Evolutionary conservation across 768 basidiomycete genomes (phyloP).

Genomic region (Hypsizygus marmoreus): DNA sequence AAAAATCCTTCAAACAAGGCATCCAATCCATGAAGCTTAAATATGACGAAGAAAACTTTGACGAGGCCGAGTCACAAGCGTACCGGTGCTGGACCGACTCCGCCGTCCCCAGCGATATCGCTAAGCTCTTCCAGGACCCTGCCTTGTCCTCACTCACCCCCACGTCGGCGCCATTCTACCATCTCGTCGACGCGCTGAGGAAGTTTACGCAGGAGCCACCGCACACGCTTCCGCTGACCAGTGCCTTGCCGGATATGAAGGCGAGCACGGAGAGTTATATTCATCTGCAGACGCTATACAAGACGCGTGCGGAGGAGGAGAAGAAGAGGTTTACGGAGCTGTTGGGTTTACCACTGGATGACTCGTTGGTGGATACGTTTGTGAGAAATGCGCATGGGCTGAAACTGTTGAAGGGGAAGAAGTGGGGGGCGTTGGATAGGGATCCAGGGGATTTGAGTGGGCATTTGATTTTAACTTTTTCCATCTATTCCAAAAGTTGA

Average conservation of each 20-base stretch:
- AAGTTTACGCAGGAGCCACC: slow-evolving; percentile 59
- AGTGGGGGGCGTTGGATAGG: slow-evolving; percentile 58
- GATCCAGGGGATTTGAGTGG: slow-evolving; percentile 53
- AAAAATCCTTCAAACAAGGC: slow-evolving; percentile 72
- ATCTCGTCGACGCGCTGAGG: slow-evolving; percentile 72
- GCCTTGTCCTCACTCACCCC: slow-evolving; percentile 43
- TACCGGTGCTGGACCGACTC: slow-evolving; percentile 74
- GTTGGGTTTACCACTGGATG: slow-evolving; percentile 46
- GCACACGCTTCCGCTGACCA: slow-evolving; percentile 77
- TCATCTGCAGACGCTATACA: slow-evolving; percentile 84
- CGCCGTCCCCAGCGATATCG: slow-evolving; percentile 66
- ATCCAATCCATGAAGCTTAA: slow-evolving; percentile 70
- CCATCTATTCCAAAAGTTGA: not conserved
- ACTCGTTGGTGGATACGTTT: slow-evolving; percentile 64
- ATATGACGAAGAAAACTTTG: slow-evolving; percentile 94
- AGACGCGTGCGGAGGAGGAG: slow-evolving; percentile 71
- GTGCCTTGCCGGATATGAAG: slow-evolving; percentile 95
- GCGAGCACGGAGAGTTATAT: slow-evolving; percentile 85
- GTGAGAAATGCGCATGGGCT: slow-evolving; percentile 81
- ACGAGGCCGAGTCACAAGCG: slow-evolving; percentile 88
- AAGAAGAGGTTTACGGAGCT: slow-evolving; percentile 56
- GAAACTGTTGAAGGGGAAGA: slow-evolving; percentile 62
- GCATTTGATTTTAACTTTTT: slow-evolving; percentile 9
- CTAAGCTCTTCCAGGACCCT: slow-evolving; percentile 63
- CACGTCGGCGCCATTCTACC: slow-evolving; percentile 70